Conservation (phyloP, 2,329 filamentous ascomycete species). For the Aspergillus fischeri region DNA sequence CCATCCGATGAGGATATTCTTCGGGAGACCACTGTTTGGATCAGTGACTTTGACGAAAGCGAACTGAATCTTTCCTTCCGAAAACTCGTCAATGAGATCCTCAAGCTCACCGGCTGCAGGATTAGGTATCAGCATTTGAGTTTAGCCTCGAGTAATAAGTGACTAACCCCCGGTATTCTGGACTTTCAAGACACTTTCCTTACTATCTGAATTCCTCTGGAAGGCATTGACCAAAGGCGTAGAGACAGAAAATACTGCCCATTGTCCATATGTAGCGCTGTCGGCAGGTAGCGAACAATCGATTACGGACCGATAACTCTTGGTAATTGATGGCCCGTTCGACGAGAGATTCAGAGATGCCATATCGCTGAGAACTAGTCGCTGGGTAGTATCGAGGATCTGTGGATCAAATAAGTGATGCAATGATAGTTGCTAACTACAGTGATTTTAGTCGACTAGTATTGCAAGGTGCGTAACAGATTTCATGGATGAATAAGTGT, state of each 20-base stretch:
- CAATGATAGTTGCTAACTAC: neutral
- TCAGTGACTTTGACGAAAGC: conserved; percentile 96
- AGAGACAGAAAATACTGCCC: conserved; percentile 91
- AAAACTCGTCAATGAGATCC: conserved; percentile 93
- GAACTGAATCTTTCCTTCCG: conserved; percentile 93
- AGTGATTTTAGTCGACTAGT: neutral
- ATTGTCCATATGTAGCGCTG: conserved; percentile 83
- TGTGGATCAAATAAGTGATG: neutral
- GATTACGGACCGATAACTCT: conserved; percentile 68
- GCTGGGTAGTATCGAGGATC: neutral
- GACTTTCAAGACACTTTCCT: conserved; percentile 94
- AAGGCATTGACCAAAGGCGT: conserved; percentile 91
- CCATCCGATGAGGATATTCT: conserved; percentile 91
- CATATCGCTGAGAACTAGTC: conserved; percentile 47
- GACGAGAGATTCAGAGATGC: conserved; percentile 74
- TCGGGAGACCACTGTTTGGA: conserved; percentile 82
- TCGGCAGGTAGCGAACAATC: conserved; percentile 56
- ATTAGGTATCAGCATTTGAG: conserved; percentile 15
- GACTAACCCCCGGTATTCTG: conserved; percentile 79
- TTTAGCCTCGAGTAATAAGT: too few species aligned
- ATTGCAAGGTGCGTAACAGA: neutral
- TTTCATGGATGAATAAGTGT: neutral
- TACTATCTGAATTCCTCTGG: conserved; percentile 71
- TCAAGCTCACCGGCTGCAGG: conserved; percentile 77
- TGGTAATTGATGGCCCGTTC: conserved; percentile 73